Conservation (phyloP, 176 grass and related monocot species). For the Miscanthus lutarioriparius region DNA sequence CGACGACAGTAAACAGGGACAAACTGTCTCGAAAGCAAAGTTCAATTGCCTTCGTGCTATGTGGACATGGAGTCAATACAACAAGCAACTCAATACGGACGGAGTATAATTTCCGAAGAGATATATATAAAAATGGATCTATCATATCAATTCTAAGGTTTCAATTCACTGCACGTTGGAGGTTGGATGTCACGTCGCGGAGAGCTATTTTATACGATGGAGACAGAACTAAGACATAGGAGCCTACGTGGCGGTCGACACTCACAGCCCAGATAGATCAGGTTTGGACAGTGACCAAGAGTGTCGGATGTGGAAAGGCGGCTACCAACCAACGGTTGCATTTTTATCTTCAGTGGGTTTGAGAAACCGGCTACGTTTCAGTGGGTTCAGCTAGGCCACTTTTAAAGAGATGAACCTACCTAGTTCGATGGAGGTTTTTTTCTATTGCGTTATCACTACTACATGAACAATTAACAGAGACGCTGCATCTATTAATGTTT, state of each 20-base stretch:
- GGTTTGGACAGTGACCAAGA: conserved; percentile 4
- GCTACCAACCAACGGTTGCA: background rate
- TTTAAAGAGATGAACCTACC: background rate
- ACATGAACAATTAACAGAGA: no score
- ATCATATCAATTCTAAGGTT: background rate
- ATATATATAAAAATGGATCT: background rate
- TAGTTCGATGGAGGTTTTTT: background rate
- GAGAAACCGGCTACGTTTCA: background rate
- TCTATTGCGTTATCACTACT: no score
- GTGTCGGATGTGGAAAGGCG: conserved; percentile 2
- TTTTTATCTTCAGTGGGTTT: background rate
- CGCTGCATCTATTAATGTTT: no score
- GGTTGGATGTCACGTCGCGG: background rate
- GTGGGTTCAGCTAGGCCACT: background rate
- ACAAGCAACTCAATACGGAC: background rate
- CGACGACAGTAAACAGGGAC: no score
- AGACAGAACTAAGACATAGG: background rate
- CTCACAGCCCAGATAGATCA: background rate
- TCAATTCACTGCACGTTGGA: background rate
- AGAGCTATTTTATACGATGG: background rate
- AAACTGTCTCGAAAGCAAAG: no score
- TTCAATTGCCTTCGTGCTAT: background rate
- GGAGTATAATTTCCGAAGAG: background rate
- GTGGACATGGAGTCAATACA: background rate
- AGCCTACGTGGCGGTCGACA: background rate